Base-by-base conservation (phyloP, 2,329 filamentous ascomycete genomes). In the Aspergillus felis region DNA sequence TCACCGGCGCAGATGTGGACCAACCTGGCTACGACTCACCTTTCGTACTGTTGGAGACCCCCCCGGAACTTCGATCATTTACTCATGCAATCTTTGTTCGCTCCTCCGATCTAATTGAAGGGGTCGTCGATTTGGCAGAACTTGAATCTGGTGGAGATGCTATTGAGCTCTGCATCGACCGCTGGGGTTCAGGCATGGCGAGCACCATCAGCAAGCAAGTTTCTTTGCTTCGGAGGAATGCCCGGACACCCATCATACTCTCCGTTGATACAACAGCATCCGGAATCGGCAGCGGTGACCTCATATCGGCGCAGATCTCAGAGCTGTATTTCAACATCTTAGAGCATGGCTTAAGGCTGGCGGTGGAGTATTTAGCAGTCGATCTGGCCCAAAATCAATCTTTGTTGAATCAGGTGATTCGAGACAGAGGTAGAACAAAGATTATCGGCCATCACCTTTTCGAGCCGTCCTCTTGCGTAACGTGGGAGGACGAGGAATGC, bases 91-190 rank as follows among this genome's bases (percentile, higher is more conserved):
- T 78, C 10, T 68, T 74, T 27, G 64, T 78, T 6, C 71, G 71
- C 10, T 67, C 71, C 4, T 76, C 76, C 2, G 68, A 74, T 48
- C 61, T 76, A 22, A 62, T 67, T 6, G 66, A 67, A 1, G 67
- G 66, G 25, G 59, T 61, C 28, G 66, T 77, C 20, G 78, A 82
- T 49, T 73, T 84, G 61, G 74, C 78, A 4, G 77, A 81, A 48
- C 73, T 86, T 2, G 83, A 87, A 68, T 83, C 83, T 7, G 78
- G 80, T 8, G 83, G 79, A 7, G 84, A 87, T 72, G 83, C 81
- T 24, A 80, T 86, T 46, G 84, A 87, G 65, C 72, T 87, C 3
- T 82, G 83, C 57, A 79, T 87, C 51, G 84, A 87, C 69, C 76
- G 76, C 48, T 85, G 84, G 82, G 77, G 78, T 7, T 70, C 78